Base-by-base conservation (phyloP, 2,329 filamentous ascomycete genomes). In the Lachnellula hyalina region DNA sequence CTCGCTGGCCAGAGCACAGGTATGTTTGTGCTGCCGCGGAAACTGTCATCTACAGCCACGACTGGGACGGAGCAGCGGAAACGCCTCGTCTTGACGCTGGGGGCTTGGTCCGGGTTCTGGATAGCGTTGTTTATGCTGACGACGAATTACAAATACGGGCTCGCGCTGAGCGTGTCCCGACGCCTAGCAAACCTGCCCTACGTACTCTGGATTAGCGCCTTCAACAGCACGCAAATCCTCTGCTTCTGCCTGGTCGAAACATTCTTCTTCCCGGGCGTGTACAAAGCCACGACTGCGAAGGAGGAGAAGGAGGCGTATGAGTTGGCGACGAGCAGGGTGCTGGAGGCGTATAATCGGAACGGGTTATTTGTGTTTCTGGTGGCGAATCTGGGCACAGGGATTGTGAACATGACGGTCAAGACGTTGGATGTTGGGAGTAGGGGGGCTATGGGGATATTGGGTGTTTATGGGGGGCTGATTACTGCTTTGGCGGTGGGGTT, bases 161-260 rank as follows among this genome's bases (percentile, higher is more conserved):
- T 90, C 35, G 84, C 84, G 6, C 77, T 96, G 28, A 78, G 78
- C 14, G 90, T 96, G 7, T 97, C 94, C 5, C 86, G 94, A 19
- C 86, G 94, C 0, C 76, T 97, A 54, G 94, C 93, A 8, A 99
- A 99, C 66, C 78, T 96, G 59, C 91, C 94, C 0, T 99, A 99
- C 69, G 81, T 97, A 44, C 77, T 96, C 45, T 97, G 93, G 91
- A 87, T 96, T 7, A 81, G 85, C n/a, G 86, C 90, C 2, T 96
- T 94, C 77, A 99, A 97, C 74, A 86, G 83, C 58, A 77, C 80
- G n/a, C 90, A 96, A 69, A 76, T 99, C 9, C 75, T 89, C 7
- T 78, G 86, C 1, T 96, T 93, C 70, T 91, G 85, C 65, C 69
- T 85, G 14, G 79, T 94, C 23, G 93, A 99, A 70, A 85, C 81